Conservation (phyloP, 495 filamentous ascomycete genomes). For the Podospora tetraspora region DNA sequence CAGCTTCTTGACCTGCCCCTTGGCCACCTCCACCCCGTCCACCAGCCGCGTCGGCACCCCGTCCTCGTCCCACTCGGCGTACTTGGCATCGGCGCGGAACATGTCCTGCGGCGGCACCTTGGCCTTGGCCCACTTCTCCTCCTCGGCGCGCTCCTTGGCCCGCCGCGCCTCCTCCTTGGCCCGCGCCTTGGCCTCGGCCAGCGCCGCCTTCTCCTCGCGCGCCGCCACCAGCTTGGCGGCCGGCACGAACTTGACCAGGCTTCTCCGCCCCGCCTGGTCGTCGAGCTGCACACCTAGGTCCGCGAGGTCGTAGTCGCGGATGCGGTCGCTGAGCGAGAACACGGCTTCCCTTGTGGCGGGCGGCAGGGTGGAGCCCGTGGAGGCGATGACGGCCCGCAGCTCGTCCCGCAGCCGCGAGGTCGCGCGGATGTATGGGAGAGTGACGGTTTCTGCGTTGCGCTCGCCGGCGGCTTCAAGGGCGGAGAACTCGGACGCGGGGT, state of each 20-base stretch:
- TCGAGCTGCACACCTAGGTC: conserved; percentile 81
- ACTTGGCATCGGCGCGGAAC: conserved; percentile 68
- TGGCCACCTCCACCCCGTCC: conserved; percentile 74
- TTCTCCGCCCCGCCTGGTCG: conserved; percentile 63
- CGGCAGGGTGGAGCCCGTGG: conserved; percentile 43
- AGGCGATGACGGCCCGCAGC: conserved; percentile 51
- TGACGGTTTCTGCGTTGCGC: conserved; percentile 44
- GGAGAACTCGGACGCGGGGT: conserved; percentile 38
- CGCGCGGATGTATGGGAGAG: conserved; percentile 59
- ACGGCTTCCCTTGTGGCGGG: conserved; percentile 53
- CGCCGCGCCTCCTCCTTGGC: conserved; percentile 52
- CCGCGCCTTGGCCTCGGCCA: conserved; percentile 48
- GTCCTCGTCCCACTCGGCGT: conserved; percentile 76
- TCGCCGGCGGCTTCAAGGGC: conserved; percentile 36
- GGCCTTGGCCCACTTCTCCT: conserved; percentile 61
- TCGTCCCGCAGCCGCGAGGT: conserved; percentile 64
- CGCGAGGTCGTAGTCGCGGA: conserved; percentile 75
- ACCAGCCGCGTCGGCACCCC: conserved; percentile 74
- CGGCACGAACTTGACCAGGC: conserved; percentile 76
- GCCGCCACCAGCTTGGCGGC: conserved; percentile 66
- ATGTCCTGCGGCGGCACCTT: conserved; percentile 63
- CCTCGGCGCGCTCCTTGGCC: conserved; percentile 49
- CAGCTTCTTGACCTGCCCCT: conserved; percentile 74
- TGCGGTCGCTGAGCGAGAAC: conserved; percentile 65
- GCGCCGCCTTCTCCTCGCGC: conserved; percentile 60